These are phyloP conservation scores for Phlebopus sp. DNA, from an alignment of 1,284 basidiomycete species.

Conservation along the genomic window DNA sequence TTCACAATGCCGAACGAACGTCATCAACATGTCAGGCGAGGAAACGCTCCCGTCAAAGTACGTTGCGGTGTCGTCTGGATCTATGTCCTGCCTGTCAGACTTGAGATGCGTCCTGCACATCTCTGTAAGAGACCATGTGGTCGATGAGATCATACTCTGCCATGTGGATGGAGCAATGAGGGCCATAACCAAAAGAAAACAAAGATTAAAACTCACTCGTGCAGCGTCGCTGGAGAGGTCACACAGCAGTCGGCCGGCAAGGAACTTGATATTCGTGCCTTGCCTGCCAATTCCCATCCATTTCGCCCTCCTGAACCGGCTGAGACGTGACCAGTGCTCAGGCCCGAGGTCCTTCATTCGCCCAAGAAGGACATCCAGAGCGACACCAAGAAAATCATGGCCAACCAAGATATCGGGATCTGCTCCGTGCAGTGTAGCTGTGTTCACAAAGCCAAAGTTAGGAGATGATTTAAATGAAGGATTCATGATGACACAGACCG, in stretches of 20 bases:
- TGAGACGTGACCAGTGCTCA: constrained; percentile 92
- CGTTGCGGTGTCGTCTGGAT: constrained; percentile 90
- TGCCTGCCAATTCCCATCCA: constrained; percentile 84
- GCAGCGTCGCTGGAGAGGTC: constrained; percentile 94
- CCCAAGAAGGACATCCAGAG: constrained; percentile 88
- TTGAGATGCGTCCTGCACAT: constrained; percentile 93
- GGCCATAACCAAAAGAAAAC: neutral
- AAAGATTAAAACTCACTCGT: constrained; percentile 59
- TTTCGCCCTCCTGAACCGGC: constrained; percentile 84
- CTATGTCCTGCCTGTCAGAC: constrained; percentile 86
- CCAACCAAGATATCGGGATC: constrained; percentile 96
- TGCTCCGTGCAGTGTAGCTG: constrained; percentile 79
- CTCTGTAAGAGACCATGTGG: constrained; percentile 97
- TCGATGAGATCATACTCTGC: constrained; percentile 91
- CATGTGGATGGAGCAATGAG: neutral
- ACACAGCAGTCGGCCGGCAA: constrained; percentile 86
- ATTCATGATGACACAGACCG: constrained; percentile 38
- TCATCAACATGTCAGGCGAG: constrained; percentile 77
- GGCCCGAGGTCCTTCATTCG: constrained; percentile 89
- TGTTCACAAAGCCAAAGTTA: constrained; percentile 5
- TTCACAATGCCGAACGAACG: constrained; percentile 90
- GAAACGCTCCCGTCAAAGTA: constrained; percentile 88
- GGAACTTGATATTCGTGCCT: constrained; percentile 80
- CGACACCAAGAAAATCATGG: constrained; percentile 92
- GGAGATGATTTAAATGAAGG: neutral